Percentiles rank a stretch among this genome's conserved stretches.
Evolutionary conservation across 106 monocot species (phyloP).

Genomic region (Allium sativum): DNA sequence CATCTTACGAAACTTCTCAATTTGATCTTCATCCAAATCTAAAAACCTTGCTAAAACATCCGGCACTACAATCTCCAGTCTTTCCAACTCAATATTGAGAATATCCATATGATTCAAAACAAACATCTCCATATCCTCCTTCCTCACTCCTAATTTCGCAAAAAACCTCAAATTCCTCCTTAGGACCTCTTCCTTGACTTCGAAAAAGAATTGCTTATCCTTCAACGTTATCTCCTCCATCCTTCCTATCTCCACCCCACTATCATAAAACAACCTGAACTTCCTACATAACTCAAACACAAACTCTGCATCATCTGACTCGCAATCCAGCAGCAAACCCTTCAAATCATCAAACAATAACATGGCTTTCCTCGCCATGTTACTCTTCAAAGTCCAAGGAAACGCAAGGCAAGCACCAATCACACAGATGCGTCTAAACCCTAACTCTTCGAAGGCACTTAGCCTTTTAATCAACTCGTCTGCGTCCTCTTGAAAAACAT

Average conservation of each 20-base stretch:
- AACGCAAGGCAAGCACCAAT: conserved; percentile 63
- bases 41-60: conserved; percentile 25
- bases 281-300: conserved; percentile 32
- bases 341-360: conserved; percentile 33
- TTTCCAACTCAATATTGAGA: conserved; percentile 43
- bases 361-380: conserved; percentile 7
- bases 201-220: conserved; percentile 26
- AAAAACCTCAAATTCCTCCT: conserved; percentile 47
- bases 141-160: conserved; percentile 44
- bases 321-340: conserved; percentile 23
- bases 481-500: conserved; percentile 23
- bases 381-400: conserved; percentile 21
- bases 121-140: conserved; percentile 37
- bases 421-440: conserved; percentile 28
- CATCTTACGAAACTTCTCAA: conserved; percentile 8
- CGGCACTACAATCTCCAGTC: conserved; percentile 29
- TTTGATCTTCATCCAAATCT: conserved; percentile 28
- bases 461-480: conserved; percentile 14
- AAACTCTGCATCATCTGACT: conserved; percentile 36
- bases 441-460: conserved; percentile 22
- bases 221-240: conserved; percentile 44
- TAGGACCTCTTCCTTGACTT: conserved; percentile 28
- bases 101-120: conserved; percentile 27
- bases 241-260: conserved; percentile 31
- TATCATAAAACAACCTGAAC: conserved; percentile 55